Conservation (phyloP, 352 stramenopile genomes). For the Phytophthora litchii region DNA sequence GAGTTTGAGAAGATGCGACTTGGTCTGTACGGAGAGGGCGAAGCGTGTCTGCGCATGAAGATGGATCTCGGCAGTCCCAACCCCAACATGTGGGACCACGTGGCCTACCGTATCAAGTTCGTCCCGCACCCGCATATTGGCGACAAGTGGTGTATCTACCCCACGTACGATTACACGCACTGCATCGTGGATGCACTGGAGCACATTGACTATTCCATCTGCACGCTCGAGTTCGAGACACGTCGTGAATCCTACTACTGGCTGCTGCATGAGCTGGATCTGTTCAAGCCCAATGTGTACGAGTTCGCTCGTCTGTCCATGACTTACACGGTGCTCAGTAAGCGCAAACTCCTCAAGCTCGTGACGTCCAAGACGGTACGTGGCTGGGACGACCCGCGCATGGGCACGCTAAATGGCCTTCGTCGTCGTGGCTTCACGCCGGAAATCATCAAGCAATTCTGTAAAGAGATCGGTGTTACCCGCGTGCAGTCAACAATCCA, state of each 20-base stretch:
- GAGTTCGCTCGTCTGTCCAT: constrained; percentile 97
- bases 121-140: constrained; percentile 97
- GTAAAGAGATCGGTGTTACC: constrained; percentile 87
- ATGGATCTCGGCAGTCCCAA: constrained; percentile 98
- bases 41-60: constrained; percentile 97
- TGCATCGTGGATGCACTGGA: constrained; percentile 98
- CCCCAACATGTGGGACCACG: constrained; percentile 99
- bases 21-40: constrained; percentile 88
- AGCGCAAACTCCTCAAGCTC: constrained; percentile 98
- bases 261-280: constrained; percentile 96
- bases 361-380: constrained; percentile 93
- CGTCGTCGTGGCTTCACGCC: constrained; percentile 86
- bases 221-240: constrained; percentile 99
- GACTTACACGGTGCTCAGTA: constrained; percentile 98
- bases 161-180: constrained; percentile 99
- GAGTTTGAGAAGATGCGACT: constrained; percentile 98
- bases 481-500: constrained; percentile 89
- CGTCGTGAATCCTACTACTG: constrained; percentile 99
- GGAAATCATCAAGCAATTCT: constrained; percentile 89
- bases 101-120: constrained; percentile 99
- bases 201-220: constrained; percentile 99
- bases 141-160: constrained; percentile 99
- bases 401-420: constrained; percentile 97
- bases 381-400: constrained; percentile 96
- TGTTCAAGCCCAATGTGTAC: constrained; percentile 98